phyloP scores from a whole-genome alignment of 805 yeast species.

The Starmerella bombi region DNA sequence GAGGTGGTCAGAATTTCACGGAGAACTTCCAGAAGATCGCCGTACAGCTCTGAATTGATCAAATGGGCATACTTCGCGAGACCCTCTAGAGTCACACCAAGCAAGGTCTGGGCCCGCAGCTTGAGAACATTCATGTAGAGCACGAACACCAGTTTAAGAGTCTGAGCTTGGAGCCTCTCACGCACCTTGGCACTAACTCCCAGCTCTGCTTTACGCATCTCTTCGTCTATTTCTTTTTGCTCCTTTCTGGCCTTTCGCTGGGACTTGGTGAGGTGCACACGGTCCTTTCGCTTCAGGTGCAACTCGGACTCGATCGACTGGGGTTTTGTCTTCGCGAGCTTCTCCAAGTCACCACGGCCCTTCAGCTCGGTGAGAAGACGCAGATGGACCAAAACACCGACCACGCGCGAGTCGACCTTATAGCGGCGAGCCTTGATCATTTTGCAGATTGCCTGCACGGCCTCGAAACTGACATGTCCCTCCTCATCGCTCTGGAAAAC shows the following conservation, averaged over 20 bases:
- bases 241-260: conserved; percentile 82
- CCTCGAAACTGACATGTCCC: conserved; percentile 69
- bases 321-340: conserved; percentile 34
- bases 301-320: conserved; percentile 25
- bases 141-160: conserved; percentile 56
- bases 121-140: conserved; percentile 67
- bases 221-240: conserved; percentile 74
- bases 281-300: conserved; percentile 67
- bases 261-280: conserved; percentile 82
- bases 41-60: conserved; percentile 83
- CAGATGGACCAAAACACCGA: conserved; percentile 59
- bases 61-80: conserved; percentile 79
- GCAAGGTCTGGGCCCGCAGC: conserved; percentile 46
- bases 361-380: conserved; percentile 30
- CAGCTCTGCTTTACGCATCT: conserved; percentile 73
- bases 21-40: conserved; percentile 82
- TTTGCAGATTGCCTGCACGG: conserved; percentile 53
- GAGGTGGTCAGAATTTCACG: conserved; percentile 55
- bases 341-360: conserved; percentile 30
- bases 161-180: conserved; percentile 72
- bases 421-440: conserved; percentile 60
- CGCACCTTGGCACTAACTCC: conserved; percentile 79
- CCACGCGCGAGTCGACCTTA: conserved; percentile 70
- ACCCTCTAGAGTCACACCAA: conserved; percentile 86
- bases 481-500: conserved; percentile 63